Base-by-base conservation (phyloP, 805 yeast genomes). In the Barnettozyma sucrosica region DNA sequence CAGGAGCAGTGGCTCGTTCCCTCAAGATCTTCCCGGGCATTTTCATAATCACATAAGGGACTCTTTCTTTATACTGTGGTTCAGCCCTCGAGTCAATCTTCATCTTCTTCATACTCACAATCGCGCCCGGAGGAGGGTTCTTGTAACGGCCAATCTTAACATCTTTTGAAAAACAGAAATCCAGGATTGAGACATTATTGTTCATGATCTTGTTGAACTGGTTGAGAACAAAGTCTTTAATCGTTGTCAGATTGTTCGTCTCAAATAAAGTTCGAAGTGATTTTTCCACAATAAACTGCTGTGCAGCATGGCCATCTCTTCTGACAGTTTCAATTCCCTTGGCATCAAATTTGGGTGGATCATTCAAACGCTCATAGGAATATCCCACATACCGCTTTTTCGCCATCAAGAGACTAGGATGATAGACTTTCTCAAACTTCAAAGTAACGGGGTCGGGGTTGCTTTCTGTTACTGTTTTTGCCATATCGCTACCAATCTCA, bases 261-360 rank as follows among this genome's bases (percentile, higher is more conserved):
- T 83, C 85, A 62, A 93, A 93, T 3, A 93, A 64, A 0, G 79
- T 70, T 32, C 85, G 68, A 4, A 93, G 65, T 0, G 85, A 66
- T 49, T 80, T 77, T 51, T 88, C 95, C 26, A 87, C 81, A 18
- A 93, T 81, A 54, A 83, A 82, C 65, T 81, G 95, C 54, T 87
- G 95, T 0, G 96, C 96, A 0, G 95, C 95, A 23, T 90, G 85
- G 0, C 98, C 98, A 65, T 93, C 99, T 53, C 99, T 69, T 53
- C 99, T 67, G 0, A 93, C 87, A 0, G 98, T 93, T 61, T 93
- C 99, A 11, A 89, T 89, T 2, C 99, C 99, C 55, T 93, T 93
- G 0, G 99, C 97, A 68, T 93, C 98, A 63, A 93, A 89, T 30
- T 66, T 73, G 0, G 97, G 88, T 7, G 51, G 66, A 3, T 45